Conservation (phyloP, 257 asterid genomes). For the Perilla frutescens region DNA sequence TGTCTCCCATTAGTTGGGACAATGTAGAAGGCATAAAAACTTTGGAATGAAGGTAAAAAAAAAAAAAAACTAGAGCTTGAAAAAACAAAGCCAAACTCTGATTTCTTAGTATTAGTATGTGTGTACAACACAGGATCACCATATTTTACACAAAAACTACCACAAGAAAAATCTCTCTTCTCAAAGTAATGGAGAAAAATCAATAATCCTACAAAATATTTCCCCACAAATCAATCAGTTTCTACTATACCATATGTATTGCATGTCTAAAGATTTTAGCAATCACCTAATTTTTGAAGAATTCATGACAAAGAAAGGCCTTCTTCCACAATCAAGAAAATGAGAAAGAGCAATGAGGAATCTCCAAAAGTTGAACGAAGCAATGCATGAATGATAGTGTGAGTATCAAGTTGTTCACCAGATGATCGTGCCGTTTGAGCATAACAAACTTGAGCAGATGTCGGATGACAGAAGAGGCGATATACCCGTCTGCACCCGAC, state of each 20-base stretch:
- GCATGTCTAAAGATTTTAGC: too few species aligned
- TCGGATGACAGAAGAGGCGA: too few species aligned
- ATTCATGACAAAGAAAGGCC: neutral
- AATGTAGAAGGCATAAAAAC: too few species aligned
- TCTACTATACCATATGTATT: neutral
- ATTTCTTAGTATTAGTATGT: constrained; percentile 18
- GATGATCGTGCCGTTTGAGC: neutral
- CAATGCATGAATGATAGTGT: neutral
- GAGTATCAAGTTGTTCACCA: neutral
- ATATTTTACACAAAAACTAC: constrained; percentile 39
- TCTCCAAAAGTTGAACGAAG: neutral
- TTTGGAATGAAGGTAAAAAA: too few species aligned
- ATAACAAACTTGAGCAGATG: neutral
- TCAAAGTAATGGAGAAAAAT: neutral
- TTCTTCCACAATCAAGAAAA: constrained; percentile 23
- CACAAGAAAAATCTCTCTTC: neutral
- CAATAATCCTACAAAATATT: constrained; percentile 12
- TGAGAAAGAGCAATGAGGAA: neutral
- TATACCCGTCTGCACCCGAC: neutral
- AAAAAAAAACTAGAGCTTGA: too few species aligned
- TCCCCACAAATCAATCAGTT: neutral
- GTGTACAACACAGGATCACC: constrained; percentile 21
- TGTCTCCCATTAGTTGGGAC: too few species aligned
- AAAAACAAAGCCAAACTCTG: constrained; percentile 2
- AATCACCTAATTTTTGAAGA: neutral